These are phyloP conservation scores for Nakazawaea laoshanensis DNA, from an alignment of 805 yeast genomes.

Conservation along the genomic window DNA sequence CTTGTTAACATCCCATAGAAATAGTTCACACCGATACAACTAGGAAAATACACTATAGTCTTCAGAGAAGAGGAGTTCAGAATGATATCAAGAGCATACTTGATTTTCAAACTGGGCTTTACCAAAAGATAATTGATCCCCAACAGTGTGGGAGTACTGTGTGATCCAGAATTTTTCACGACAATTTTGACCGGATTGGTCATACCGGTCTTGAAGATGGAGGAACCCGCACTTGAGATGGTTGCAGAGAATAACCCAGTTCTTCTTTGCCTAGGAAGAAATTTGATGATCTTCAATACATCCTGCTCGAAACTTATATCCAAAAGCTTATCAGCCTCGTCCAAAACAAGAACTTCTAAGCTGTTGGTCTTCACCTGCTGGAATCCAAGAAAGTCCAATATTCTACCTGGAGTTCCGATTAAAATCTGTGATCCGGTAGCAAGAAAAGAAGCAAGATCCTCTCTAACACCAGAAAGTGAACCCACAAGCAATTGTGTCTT, in stretches of 20 bases:
- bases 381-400: conserved; percentile 63
- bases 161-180: conserved; percentile 45
- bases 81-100: conserved; percentile 46
- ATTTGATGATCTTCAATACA: conserved; percentile 54
- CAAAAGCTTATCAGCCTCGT: conserved; percentile 87
- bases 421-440: conserved; percentile 59
- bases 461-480: conserved; percentile 52
- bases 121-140: conserved; percentile 52
- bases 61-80: conserved; percentile 54
- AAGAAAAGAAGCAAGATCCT: conserved; percentile 57
- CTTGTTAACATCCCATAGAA: conserved; percentile 51
- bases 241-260: conserved; percentile 95
- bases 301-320: conserved; percentile 71
- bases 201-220: conserved; percentile 81
- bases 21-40: conserved; percentile 76
- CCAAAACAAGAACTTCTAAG: conserved; percentile 70
- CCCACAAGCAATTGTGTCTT: conserved; percentile 60
- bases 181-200: conserved; percentile 85
- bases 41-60: conserved; percentile 87
- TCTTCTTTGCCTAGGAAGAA: conserved; percentile 84
- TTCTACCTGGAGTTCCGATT: conserved; percentile 89
- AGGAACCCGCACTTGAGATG: conserved; percentile 69
- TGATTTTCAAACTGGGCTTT: conserved; percentile 53
- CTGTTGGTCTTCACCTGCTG: conserved; percentile 49
- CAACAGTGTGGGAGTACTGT: conserved; percentile 52